These are phyloP conservation scores for Trichoderma sp. DNA, from an alignment of 2,329 filamentous ascomycete species.

Conservation along the genomic window DNA sequence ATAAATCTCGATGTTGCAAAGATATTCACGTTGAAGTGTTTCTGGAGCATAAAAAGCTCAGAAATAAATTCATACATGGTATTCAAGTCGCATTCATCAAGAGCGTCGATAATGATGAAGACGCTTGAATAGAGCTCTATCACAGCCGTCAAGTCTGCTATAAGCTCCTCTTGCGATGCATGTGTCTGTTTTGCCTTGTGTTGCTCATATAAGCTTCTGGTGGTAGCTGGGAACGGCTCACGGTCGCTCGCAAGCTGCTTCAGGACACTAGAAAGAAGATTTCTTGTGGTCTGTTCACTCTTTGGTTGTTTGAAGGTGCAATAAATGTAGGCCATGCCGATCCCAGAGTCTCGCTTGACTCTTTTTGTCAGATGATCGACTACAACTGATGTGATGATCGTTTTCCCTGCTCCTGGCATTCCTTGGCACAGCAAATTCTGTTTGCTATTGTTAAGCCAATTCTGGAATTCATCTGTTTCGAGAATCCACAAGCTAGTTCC, in stretches of 20 bases:
- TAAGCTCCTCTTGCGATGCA: neutral
- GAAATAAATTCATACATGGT: neutral
- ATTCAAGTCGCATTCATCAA: neutral
- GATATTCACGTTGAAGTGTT: neutral
- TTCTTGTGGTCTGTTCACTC: constrained; percentile 28
- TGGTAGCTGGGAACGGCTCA: neutral
- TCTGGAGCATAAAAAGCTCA: neutral
- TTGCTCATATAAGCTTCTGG: neutral
- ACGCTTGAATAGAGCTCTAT: neutral
- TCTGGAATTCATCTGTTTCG: constrained; percentile 36
- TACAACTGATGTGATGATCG: constrained; percentile 44
- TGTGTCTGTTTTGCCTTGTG: neutral
- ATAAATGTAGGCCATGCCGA: constrained; percentile 49
- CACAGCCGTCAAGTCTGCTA: neutral
- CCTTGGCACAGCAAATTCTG: constrained; percentile 48
- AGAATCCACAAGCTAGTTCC: constrained; percentile 51
- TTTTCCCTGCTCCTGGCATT: constrained; percentile 52
- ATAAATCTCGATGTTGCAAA: constrained; percentile 26
- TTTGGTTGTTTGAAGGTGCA: constrained; percentile 40
- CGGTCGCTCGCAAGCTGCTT: neutral
- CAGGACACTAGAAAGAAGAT: neutral
- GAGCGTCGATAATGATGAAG: neutral
- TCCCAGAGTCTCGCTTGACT: constrained; percentile 25
- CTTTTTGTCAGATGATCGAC: constrained; percentile 40
- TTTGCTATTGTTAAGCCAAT: constrained; percentile 32